These are phyloP conservation scores for Plasmodium inui DNA, from an alignment of 169 alveolate genomes.

Conservation along the genomic window DNA sequence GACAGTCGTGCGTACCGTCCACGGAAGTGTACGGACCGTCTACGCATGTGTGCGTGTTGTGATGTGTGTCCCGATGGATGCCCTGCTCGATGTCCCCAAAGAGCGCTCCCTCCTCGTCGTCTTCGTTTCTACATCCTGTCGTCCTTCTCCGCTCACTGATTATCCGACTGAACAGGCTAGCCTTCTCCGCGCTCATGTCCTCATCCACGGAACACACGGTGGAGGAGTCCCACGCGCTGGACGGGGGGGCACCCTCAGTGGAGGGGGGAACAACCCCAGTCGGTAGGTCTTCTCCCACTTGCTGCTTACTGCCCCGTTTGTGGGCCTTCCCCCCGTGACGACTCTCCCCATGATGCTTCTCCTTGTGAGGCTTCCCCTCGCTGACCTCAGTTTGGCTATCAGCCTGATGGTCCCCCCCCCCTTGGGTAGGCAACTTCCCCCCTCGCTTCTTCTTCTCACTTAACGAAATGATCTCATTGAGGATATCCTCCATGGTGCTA, in stretches of 20 bases:
- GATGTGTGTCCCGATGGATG: no score
- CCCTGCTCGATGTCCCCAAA: constrained; percentile 25
- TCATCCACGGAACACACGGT: constrained; percentile 50
- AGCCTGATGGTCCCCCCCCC: background rate
- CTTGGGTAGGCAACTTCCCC: background rate
- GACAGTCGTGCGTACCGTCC: background rate
- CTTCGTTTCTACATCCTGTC: background rate
- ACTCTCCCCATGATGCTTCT: background rate
- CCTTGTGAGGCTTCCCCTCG: background rate
- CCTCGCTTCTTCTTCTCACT: constrained; percentile 42
- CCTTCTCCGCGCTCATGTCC: constrained; percentile 33
- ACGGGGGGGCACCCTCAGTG: background rate
- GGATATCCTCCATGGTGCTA: constrained; percentile 41
- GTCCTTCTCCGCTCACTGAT: constrained; percentile 1
- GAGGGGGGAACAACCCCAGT: background rate
- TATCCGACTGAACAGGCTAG: constrained; percentile 28
- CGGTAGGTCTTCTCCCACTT: background rate
- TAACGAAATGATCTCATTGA: constrained; percentile 41
- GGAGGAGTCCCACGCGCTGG: constrained; percentile 23
- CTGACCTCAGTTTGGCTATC: background rate
- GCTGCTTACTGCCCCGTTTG: background rate
- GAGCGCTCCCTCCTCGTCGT: background rate
- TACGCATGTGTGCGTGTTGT: background rate
- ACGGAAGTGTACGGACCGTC: background rate
- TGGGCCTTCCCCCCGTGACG: background rate